Base-by-base conservation (phyloP, 164 flowering plant species). In the Stephania cephalantha region DNA sequence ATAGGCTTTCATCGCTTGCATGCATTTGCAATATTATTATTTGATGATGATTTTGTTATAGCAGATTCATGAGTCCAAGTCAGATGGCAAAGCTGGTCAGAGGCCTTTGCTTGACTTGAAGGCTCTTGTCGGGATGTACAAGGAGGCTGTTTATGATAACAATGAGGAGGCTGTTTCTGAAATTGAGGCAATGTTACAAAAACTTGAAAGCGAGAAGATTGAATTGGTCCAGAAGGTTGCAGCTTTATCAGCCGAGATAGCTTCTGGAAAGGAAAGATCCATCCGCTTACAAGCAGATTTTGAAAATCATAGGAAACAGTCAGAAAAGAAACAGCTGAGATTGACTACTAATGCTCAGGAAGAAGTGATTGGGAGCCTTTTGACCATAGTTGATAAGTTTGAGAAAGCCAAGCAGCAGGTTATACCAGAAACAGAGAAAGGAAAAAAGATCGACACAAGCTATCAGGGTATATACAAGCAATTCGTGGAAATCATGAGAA, bases 401-500 rank as follows among this genome's bases (percentile, higher is more conserved):
- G 99, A 94, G 86, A 89, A 86, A 84, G 94, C 93, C 68, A 92
- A 87, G 78, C 91, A 83, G 77, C 93, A 88, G 68, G 45, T 88
- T 30, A 90, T 80, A 76, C 88, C 90, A 22, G 92, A 91, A 79
- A 91, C 95, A 25, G 99, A 95, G 7, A 90, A 77, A 81, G 99
- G 88, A 74, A 91, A 86, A 79, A 92, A 88, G 82, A 94, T 95
- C 64, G 89, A 88, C 80, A 77, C 88, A 58, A 95, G 97, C 79
- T 95, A 93, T 84, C 98, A 90, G 79, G 97, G 98, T 18, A 95
- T 95, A 76, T 93, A 95, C 85, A 95, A 91, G 88, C 98, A 95
- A 68, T 92, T 94, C 78, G 98, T 95, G 78, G 98, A 95, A 81
- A 86, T 85, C 48, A 78, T 93, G 95, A 89, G 90, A 81, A 92